phyloP scores from a whole-genome alignment of 352 stramenopile species.

The Phytophthora pistaciae region DNA sequence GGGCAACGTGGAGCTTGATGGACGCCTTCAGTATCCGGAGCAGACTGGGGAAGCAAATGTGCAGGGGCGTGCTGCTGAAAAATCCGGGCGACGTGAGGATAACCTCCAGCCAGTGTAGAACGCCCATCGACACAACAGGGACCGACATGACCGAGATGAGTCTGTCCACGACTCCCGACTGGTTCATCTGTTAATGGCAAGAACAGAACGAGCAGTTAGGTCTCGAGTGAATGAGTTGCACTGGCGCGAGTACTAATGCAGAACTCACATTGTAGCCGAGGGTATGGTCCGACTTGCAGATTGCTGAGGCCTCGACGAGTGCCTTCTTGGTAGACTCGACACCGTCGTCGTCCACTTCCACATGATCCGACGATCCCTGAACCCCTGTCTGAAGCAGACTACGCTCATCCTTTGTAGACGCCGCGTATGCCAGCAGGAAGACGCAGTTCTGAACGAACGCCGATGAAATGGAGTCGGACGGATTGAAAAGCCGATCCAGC shows the following conservation, averaged over 20 bases:
- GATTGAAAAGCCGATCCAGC: conserved; percentile 86
- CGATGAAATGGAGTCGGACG: conserved; percentile 64
- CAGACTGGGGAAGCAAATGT: conserved; percentile 88
- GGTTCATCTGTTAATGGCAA: conserved; percentile 73
- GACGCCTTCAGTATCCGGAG: conserved; percentile 81
- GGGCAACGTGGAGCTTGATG: conserved; percentile 78
- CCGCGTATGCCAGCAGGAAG: conserved; percentile 76
- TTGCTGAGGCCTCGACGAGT: conserved; percentile 73
- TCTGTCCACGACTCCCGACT: conserved; percentile 85
- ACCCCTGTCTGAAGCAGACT: conserved; percentile 68
- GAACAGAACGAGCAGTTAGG: background rate
- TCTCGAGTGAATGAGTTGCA: background rate
- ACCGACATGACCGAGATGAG: conserved; percentile 80
- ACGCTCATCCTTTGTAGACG: conserved; percentile 79
- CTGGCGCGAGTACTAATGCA: background rate
- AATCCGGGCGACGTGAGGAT: conserved; percentile 78
- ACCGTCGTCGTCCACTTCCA: conserved; percentile 59
- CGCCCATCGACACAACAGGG: conserved; percentile 88
- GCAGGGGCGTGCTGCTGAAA: conserved; percentile 85
- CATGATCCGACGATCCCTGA: conserved; percentile 27
- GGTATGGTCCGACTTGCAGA: conserved; percentile 88
- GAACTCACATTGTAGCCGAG: conserved; percentile 86
- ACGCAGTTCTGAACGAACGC: conserved; percentile 77
- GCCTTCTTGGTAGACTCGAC: conserved; percentile 75
- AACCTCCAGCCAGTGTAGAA: conserved; percentile 86